A percentile compares a stretch with the other conserved stretches of the same genome.
Evolutionary conservation across 495 filamentous ascomycete species (phyloP).

Genomic region (Penicillium riverlandense): DNA sequence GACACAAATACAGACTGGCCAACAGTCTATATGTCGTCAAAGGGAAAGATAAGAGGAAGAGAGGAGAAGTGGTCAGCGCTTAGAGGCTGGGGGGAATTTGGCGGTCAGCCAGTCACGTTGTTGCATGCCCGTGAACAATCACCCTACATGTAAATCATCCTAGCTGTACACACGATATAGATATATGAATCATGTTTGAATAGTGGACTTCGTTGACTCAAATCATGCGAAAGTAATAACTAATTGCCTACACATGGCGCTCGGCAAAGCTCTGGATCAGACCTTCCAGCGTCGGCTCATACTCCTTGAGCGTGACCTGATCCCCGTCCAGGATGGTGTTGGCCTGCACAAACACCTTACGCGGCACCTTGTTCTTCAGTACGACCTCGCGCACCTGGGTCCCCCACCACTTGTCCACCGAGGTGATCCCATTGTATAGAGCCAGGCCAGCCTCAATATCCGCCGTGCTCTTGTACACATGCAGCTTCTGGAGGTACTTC

Average conservation of each 20-base stretch:
- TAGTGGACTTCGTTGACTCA: background rate
- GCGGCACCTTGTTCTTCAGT: constrained; percentile 76
- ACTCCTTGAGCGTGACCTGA: constrained; percentile 75
- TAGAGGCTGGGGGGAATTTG: constrained; percentile 4
- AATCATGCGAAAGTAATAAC: background rate
- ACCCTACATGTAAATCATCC: no score
- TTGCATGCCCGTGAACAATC: no score
- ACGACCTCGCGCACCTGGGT: constrained; percentile 71
- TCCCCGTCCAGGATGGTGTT: constrained; percentile 75
- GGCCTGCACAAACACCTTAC: constrained; percentile 94
- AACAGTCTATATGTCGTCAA: background rate
- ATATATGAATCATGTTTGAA: no score
- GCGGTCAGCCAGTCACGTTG: background rate
- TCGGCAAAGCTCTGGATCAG: constrained; percentile 90
- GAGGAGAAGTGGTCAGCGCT: constrained; percentile 13
- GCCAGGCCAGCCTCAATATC: constrained; percentile 67
- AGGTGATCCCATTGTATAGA: constrained; percentile 77
- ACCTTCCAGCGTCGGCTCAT: constrained; percentile 77
- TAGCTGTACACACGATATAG: no score
- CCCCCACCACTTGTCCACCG: constrained; percentile 74
- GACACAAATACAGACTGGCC: background rate
- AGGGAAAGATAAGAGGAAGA: constrained; percentile 6
- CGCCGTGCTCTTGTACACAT: constrained; percentile 87
- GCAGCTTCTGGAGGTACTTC: constrained; percentile 82
- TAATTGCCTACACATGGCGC: constrained; percentile 46